Percentiles rank a stretch among this genome's conserved stretches.
phyloP scores from a whole-genome alignment of 169 alveolate species.

The Plasmodium malariae region DNA sequence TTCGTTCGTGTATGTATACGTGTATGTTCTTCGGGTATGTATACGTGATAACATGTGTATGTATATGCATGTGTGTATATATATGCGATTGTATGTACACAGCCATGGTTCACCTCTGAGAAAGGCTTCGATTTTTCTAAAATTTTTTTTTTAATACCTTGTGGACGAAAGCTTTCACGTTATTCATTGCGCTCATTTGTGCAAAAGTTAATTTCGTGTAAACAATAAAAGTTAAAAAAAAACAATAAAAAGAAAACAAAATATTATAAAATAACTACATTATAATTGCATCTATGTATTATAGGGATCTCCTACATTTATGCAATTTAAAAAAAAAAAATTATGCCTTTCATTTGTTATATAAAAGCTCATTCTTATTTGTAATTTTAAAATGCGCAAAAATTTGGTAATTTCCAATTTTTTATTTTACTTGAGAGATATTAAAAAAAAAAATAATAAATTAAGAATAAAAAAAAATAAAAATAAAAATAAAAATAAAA shows the following conservation, averaged over 20 bases:
- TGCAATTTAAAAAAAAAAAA: too few relatives aligned
- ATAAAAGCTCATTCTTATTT: too few relatives aligned
- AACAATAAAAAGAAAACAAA: slow-evolving; percentile 20
- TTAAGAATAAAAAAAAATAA: too few relatives aligned
- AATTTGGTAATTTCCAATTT: too few relatives aligned
- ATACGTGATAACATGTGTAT: background rate
- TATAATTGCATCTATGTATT: too few relatives aligned
- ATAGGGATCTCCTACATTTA: too few relatives aligned
- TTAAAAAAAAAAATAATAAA: too few relatives aligned
- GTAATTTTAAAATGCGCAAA: too few relatives aligned
- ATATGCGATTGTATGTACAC: background rate
- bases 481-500: too few relatives aligned
- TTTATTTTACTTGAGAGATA: too few relatives aligned
- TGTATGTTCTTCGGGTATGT: too few relatives aligned
- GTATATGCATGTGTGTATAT: background rate
- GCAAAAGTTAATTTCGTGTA: background rate
- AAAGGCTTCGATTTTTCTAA: background rate
- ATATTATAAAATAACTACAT: slow-evolving; percentile 23
- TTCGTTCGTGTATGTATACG: background rate
- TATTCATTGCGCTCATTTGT: slow-evolving; percentile 9
- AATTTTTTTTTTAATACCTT: slow-evolving; percentile 29
- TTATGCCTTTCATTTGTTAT: too few relatives aligned
- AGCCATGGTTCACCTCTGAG: background rate
- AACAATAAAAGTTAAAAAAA: slow-evolving; percentile 8
- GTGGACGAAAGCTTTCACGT: slow-evolving; percentile 75